phyloP scores from a whole-genome alignment of 2,329 filamentous ascomycete species.

The Talaromyces sp. region DNA sequence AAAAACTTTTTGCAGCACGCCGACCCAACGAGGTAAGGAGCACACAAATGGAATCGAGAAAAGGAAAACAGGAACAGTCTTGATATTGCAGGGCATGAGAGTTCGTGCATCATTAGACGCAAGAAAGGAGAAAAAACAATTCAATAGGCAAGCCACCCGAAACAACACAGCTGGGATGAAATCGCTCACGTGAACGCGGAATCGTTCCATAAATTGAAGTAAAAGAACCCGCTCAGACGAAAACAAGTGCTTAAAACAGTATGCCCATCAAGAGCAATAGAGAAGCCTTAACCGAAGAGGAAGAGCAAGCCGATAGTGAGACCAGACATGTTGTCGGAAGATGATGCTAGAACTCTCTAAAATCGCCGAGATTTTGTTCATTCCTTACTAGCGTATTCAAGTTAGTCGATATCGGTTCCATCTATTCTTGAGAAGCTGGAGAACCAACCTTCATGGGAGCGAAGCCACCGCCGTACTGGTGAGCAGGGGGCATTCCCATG shows the following conservation, averaged over 20 bases:
- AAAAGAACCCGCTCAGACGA: slow-evolving; percentile 37
- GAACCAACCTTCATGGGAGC: slow-evolving; percentile 63
- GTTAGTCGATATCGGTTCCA: slow-evolving; percentile 12
- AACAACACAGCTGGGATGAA: slow-evolving; percentile 19
- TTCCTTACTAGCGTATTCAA: slow-evolving; percentile 26
- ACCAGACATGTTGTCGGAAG: slow-evolving; percentile 42
- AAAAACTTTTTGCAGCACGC: slow-evolving; percentile 46
- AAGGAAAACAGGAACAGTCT: slow-evolving; percentile 10
- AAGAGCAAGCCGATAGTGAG: slow-evolving; percentile 39
- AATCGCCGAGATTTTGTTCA: slow-evolving; percentile 23
- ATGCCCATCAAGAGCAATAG: slow-evolving; percentile 44
- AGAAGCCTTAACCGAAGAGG: slow-evolving; percentile 35
- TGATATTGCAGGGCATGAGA: slow-evolving; percentile 23
- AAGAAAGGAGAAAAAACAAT: slow-evolving; percentile 21
- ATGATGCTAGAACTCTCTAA: slow-evolving; percentile 33
- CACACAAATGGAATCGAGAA: slow-evolving; percentile 26
- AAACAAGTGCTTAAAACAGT: slow-evolving; percentile 40
- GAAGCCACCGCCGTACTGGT: slow-evolving; percentile 59
- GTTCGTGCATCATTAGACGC: slow-evolving; percentile 38
- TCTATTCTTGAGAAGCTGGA: slow-evolving; percentile 24
- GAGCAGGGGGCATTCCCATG: slow-evolving; percentile 64
- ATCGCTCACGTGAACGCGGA: slow-evolving; percentile 19
- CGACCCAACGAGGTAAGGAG: slow-evolving; percentile 41
- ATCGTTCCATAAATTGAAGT: slow-evolving; percentile 34
- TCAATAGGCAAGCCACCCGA: slow-evolving; percentile 18